A percentile compares a stretch with the other conserved stretches of the same genome.
phyloP scores from a whole-genome alignment of 192 early-diverging fungal species.

The Umbelopsis isabellina region DNA sequence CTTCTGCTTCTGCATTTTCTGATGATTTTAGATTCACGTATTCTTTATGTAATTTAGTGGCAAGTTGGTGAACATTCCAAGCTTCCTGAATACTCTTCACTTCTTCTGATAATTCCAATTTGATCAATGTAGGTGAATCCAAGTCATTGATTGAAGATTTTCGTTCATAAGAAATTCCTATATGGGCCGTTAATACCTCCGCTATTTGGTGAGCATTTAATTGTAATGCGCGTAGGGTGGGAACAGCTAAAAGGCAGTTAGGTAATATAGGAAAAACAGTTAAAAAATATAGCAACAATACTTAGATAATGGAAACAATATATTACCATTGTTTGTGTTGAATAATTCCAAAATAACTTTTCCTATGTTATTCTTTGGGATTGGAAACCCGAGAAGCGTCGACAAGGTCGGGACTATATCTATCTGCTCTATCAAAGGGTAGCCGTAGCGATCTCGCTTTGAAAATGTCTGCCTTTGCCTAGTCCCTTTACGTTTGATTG shows the following conservation, averaged over 20 bases:
- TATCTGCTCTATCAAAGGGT: slow-evolving; percentile 75
- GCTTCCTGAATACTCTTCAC: background rate
- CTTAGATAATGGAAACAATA: background rate
- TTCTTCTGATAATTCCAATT: slow-evolving; percentile 10
- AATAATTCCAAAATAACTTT: slow-evolving; percentile 82
- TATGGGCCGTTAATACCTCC: slow-evolving; percentile 33
- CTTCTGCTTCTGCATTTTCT: background rate
- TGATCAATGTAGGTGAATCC: background rate
- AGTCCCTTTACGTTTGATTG: slow-evolving; percentile 1
- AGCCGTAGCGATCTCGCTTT: slow-evolving; percentile 44
- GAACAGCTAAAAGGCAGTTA: slow-evolving; percentile 11
- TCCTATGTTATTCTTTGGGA: slow-evolving; percentile 94
- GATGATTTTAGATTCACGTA: slow-evolving; percentile 22
- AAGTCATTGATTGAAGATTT: no score
- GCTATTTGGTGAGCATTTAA: slow-evolving; percentile 67
- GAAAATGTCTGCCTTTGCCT: background rate
- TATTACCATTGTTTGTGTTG: slow-evolving; percentile 40
- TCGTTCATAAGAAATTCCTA: slow-evolving; percentile 1
- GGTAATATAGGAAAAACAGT: slow-evolving; percentile 16
- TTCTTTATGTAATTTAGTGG: slow-evolving; percentile 9
- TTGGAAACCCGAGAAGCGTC: slow-evolving; percentile 80
- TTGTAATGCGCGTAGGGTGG: slow-evolving; percentile 54
- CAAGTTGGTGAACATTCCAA: slow-evolving; percentile 10
- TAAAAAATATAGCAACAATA: slow-evolving; percentile 6
- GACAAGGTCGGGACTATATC: slow-evolving; percentile 89